These are phyloP conservation scores for Blastocystis sp. DNA, from an alignment of 352 stramenopile genomes.

Conservation along the genomic window DNA sequence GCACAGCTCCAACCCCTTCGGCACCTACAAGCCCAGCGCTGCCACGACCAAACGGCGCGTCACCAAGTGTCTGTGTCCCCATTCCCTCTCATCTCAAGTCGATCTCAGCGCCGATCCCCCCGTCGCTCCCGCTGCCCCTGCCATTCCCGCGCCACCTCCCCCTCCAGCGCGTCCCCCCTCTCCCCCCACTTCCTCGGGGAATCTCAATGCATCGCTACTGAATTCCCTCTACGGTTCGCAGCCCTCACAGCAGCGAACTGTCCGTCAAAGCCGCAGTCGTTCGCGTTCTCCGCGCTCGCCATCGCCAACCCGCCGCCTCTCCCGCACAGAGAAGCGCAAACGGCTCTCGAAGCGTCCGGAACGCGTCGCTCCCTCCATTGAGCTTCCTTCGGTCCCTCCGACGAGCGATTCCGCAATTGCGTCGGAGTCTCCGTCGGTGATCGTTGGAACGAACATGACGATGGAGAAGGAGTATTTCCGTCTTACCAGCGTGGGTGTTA, in stretches of 20 bases:
- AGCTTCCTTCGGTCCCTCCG: neutral
- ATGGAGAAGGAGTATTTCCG: conserved; percentile 55
- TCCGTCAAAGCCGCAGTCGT: too few species aligned
- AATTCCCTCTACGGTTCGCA: too few species aligned
- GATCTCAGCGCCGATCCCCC: neutral
- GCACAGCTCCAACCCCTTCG: conserved; percentile 34
- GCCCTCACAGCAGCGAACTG: too few species aligned
- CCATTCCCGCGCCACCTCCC: neutral
- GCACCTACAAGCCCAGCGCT: conserved; percentile 2
- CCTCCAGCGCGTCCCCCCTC: neutral
- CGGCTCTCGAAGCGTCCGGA: too few species aligned
- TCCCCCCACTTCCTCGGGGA: neutral
- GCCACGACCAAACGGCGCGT: neutral
- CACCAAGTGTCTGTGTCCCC: neutral
- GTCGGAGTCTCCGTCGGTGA: too few species aligned
- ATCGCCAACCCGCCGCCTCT: too few species aligned
- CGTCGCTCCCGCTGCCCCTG: neutral
- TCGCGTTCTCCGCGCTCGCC: too few species aligned
- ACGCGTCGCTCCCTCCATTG: too few species aligned
- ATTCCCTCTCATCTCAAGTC: neutral
- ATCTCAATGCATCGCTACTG: neutral
- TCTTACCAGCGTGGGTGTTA: conserved; percentile 7
- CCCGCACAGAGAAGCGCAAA: too few species aligned
- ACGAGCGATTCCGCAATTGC: neutral
- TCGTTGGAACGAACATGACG: conserved; percentile 49